Evolutionary conservation across 2,329 filamentous ascomycete species (phyloP).

Genomic region (Aotearoamyces nothofagi): DNA sequence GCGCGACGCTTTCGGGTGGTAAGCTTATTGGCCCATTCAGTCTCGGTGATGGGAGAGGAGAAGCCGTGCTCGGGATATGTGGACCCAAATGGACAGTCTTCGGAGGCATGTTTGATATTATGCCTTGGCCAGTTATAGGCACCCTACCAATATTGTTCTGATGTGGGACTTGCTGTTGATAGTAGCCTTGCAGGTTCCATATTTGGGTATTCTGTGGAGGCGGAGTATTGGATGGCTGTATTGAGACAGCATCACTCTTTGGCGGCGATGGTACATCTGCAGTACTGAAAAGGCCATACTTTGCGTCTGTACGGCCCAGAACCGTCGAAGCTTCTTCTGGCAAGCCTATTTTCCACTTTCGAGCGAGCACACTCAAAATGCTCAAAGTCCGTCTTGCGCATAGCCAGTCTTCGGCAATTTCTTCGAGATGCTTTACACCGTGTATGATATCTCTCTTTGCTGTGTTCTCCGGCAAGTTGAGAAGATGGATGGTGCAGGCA

Average conservation of each 20-base stretch:
- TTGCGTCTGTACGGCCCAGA: conserved; percentile 63
- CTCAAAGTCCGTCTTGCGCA: conserved; percentile 73
- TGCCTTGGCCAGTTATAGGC: conserved; percentile 1
- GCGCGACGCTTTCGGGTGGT: conserved; percentile 6
- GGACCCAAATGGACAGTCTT: neutral
- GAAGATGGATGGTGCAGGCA: conserved; percentile 83
- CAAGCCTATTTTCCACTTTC: conserved; percentile 80
- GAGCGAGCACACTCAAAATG: conserved; percentile 70
- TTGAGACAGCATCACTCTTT: conserved; percentile 16
- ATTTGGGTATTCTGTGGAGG: too few species aligned
- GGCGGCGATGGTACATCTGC: conserved; percentile 19
- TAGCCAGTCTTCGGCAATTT: conserved; percentile 90
- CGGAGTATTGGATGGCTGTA: neutral
- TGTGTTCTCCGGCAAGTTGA: conserved; percentile 87
- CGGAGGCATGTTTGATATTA: conserved; percentile 4
- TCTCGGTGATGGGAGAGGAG: neutral
- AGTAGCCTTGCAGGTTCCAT: too few species aligned
- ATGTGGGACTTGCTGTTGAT: neutral
- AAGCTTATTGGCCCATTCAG: conserved; percentile 5
- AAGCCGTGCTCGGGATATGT: neutral
- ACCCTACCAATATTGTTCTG: neutral
- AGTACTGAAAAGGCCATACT: conserved; percentile 55
- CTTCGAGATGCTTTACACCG: conserved; percentile 80
- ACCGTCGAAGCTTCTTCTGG: conserved; percentile 69
- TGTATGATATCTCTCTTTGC: conserved; percentile 81